Evolutionary conservation across 1,139 yeast species (phyloP).

Genomic region (Geotrichum fermentans): DNA sequence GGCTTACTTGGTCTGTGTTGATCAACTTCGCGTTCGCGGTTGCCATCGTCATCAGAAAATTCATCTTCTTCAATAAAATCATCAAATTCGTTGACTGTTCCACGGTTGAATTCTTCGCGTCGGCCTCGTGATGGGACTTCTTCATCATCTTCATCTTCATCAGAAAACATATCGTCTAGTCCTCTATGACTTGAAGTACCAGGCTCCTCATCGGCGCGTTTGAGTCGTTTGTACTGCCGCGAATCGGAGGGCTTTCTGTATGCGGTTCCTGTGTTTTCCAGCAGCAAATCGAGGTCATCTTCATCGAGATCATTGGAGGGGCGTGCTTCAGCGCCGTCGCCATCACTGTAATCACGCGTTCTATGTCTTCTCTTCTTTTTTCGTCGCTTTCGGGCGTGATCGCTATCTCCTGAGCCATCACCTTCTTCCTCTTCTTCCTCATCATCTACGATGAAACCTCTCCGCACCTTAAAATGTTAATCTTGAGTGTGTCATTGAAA

Average conservation of each 20-base stretch:
- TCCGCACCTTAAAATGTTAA: slow-evolving; percentile 50
- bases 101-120: slow-evolving; percentile 20
- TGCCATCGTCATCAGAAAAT: slow-evolving; percentile 81
- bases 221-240: slow-evolving; percentile 70
- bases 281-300: slow-evolving; percentile 85
- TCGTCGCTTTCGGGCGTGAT: slow-evolving; percentile 30
- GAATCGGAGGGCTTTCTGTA: slow-evolving; percentile 15
- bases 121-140: slow-evolving; percentile 38
- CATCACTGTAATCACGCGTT: slow-evolving; percentile 21
- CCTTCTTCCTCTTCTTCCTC: slow-evolving; percentile 63
- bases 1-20: slow-evolving; percentile 32
- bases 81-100: slow-evolving; percentile 71
- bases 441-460: slow-evolving; percentile 92
- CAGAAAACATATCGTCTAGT: slow-evolving; percentile 37
- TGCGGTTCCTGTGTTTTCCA: slow-evolving; percentile 80
- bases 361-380: slow-evolving; percentile 26
- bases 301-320: slow-evolving; percentile 75
- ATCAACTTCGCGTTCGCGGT: slow-evolving; percentile 29
- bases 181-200: slow-evolving; percentile 17
- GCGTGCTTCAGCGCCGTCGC: slow-evolving; percentile 18
- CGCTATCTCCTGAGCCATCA: slow-evolving; percentile 44
- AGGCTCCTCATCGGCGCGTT: slow-evolving; percentile 45
- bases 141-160: slow-evolving; percentile 53
- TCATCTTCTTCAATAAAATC: slow-evolving; percentile 98
- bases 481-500: background rate